Evolutionary conservation across 2,329 filamentous ascomycete genomes (phyloP).

Genomic region (Septoria petroselini): DNA sequence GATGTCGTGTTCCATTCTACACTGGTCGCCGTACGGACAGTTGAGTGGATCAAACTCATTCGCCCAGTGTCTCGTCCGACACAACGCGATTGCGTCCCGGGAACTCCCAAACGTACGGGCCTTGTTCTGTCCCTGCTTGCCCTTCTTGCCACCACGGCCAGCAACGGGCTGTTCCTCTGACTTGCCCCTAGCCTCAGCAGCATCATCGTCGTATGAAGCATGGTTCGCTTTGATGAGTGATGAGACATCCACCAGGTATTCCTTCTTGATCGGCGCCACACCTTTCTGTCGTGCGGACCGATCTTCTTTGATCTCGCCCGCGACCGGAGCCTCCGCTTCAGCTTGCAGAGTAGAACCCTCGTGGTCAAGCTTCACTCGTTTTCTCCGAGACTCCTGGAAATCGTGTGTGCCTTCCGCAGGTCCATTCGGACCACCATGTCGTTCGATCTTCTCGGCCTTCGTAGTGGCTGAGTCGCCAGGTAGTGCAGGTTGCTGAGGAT

Average conservation of each 20-base stretch:
- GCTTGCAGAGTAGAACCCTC: conserved; percentile 15
- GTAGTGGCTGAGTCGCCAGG: conserved; percentile 40
- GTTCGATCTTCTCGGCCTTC: conserved; percentile 43
- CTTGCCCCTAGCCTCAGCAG: conserved; percentile 51
- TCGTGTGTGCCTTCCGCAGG: conserved; percentile 10
- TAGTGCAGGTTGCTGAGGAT: conserved; percentile 38
- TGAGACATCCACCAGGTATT: conserved; percentile 51
- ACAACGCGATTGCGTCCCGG: conserved; percentile 72
- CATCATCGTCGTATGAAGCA: conserved; percentile 38
- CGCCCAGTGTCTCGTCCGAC: conserved; percentile 66
- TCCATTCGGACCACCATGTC: conserved; percentile 31
- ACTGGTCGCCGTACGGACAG: conserved; percentile 76
- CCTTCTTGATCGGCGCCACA: conserved; percentile 68
- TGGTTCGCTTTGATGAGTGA: conserved; percentile 11
- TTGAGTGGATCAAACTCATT: conserved; percentile 76
- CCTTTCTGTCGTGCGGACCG: conserved; percentile 48
- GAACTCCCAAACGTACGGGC: conserved; percentile 77
- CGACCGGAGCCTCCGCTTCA: conserved; percentile 11
- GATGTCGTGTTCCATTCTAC: conserved; percentile 78
- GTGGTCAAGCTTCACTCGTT: conserved; percentile 41
- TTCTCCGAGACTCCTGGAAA: conserved; percentile 36
- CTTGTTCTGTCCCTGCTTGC: conserved; percentile 75
- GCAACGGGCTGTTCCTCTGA: conserved; percentile 32
- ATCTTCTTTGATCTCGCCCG: background rate
- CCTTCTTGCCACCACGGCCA: conserved; percentile 45